phyloP scores from a whole-genome alignment of 768 basidiomycete species.

The Tylopilus balloui region DNA sequence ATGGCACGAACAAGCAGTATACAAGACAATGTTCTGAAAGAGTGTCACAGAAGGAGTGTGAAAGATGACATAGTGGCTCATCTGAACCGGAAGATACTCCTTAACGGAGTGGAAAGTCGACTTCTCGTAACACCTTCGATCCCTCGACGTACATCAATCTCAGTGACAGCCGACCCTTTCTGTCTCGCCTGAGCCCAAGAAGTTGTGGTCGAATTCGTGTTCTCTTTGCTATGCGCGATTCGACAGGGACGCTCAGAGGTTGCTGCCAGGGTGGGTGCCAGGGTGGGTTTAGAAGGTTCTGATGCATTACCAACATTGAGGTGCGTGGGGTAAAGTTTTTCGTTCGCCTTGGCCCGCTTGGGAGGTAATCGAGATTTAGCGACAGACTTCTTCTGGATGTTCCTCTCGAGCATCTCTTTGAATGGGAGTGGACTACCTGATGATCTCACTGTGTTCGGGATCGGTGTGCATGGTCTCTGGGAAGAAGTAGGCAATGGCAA shows the following conservation, averaged over 20 bases:
- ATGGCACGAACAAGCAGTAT: not conserved
- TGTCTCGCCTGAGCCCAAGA: conserved; percentile 11
- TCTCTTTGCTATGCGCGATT: conserved; percentile 14
- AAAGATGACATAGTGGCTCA: conserved; percentile 7
- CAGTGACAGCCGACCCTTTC: conserved; percentile 9
- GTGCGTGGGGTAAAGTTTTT: conserved; percentile 2
- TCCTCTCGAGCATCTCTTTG: conserved; percentile 2
- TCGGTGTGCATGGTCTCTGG: conserved; percentile 13
- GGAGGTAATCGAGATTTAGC: conserved; percentile 14
- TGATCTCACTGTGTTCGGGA: not conserved
- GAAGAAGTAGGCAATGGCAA: not conserved
- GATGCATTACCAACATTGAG: not conserved
- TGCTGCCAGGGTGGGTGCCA: not conserved
- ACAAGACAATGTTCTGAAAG: conserved; percentile 3
- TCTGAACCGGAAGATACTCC: conserved; percentile 33
- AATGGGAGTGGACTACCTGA: not conserved
- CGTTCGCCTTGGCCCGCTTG: conserved; percentile 11
- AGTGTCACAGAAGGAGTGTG: conserved; percentile 8
- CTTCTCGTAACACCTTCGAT: conserved; percentile 25
- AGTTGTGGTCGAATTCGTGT: not conserved
- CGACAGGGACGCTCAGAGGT: conserved; percentile 18
- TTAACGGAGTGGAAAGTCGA: conserved; percentile 26
- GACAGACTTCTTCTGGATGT: conserved; percentile 9
- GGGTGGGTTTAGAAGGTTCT: conserved; percentile 4
- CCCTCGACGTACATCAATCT: conserved; percentile 21